Evolutionary conservation across 331 rosid species (phyloP).

Genomic region (Cydonia oblonga): DNA sequence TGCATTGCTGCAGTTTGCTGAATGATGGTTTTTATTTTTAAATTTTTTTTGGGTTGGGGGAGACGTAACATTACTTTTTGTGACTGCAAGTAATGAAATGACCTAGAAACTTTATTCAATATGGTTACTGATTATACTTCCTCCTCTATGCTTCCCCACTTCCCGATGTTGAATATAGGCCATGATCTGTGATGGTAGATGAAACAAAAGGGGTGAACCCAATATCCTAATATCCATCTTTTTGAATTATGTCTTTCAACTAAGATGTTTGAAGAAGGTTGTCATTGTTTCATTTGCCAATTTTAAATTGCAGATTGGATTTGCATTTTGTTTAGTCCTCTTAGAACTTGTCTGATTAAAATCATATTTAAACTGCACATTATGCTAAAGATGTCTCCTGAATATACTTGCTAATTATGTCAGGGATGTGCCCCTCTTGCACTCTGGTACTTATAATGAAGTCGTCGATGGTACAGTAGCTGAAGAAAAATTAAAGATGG

Average conservation of each 20-base stretch:
- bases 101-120: background rate
- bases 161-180: background rate
- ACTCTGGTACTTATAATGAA: conserved; percentile 51
- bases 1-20: background rate
- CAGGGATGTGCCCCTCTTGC: conserved; percentile 72
- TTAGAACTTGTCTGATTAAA: background rate
- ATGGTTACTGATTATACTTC: background rate
- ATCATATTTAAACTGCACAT: too few relatives aligned
- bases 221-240: background rate
- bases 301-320: background rate
- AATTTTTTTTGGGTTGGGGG: too few relatives aligned
- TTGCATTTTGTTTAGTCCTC: background rate
- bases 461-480: conserved; percentile 29
- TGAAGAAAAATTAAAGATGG: conserved; percentile 52
- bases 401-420: conserved; percentile 2
- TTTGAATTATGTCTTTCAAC: background rate
- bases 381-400: background rate
- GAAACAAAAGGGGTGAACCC: background rate
- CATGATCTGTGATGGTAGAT: background rate
- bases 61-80: background rate
- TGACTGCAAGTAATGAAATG: background rate
- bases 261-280: background rate
- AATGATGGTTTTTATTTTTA: background rate
- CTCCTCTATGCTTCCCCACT: background rate
- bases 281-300: background rate